Percentiles rank a stretch among this genome's conserved stretches.
These are phyloP conservation scores for Hortaea werneckii DNA, from an alignment of 2,329 filamentous ascomycete species.

Conservation along the genomic window DNA sequence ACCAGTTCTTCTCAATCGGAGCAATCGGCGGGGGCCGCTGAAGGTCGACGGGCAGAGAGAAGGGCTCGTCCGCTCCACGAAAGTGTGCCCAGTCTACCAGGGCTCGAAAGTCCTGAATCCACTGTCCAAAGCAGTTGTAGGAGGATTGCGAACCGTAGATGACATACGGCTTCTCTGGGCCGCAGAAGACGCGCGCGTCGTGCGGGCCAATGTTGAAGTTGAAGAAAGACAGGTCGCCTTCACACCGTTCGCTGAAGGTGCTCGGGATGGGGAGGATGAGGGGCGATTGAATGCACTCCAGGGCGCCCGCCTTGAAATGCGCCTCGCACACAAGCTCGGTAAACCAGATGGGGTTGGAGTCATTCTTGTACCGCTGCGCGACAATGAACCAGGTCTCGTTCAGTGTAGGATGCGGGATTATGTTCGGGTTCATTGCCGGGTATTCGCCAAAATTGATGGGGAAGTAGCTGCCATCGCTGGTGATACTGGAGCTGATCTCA, in stretches of 20 bases:
- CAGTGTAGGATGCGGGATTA: constrained; percentile 45
- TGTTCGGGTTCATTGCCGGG: constrained; percentile 44
- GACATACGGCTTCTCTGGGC: constrained; percentile 40
- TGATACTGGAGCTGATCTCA: constrained; percentile 40
- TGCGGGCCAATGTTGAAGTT: constrained; percentile 44
- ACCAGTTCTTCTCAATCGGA: constrained; percentile 52
- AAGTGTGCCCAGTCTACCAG: constrained; percentile 31
- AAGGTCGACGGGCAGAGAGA: constrained; percentile 40
- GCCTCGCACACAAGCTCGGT: constrained; percentile 40
- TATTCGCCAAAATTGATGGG: constrained; percentile 37
- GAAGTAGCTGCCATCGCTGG: constrained; percentile 39
- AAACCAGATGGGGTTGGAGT: background rate
- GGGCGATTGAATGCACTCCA: constrained; percentile 37
- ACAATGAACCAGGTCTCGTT: constrained; percentile 43
- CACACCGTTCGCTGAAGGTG: constrained; percentile 37
- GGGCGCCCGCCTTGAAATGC: constrained; percentile 31
- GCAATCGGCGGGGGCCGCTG: constrained; percentile 38
- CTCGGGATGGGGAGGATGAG: constrained; percentile 37
- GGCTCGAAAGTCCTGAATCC: constrained; percentile 44
- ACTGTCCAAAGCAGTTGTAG: constrained; percentile 48
- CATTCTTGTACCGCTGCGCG: constrained; percentile 16
- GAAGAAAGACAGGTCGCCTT: constrained; percentile 34
- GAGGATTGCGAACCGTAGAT: constrained; percentile 48
- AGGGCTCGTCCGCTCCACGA: constrained; percentile 20
- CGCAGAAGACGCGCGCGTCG: constrained; percentile 49